Base-by-base conservation (phyloP, 208 protist species). In the Endotrypanum monterogeii region DNA sequence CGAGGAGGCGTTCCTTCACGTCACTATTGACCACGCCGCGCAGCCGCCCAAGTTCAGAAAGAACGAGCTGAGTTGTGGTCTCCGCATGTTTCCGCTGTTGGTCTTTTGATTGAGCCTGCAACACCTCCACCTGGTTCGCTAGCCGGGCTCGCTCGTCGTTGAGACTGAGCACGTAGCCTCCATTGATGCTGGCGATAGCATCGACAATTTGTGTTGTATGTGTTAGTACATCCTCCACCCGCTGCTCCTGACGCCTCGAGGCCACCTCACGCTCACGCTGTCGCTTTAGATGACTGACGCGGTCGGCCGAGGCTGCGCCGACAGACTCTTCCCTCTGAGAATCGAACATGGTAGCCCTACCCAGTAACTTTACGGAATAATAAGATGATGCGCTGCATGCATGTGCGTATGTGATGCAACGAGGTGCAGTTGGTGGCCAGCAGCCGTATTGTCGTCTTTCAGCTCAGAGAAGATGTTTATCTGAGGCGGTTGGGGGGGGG, bases 181-280 rank as follows among this genome's bases (percentile, higher is more conserved):
- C 71, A 41, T 80, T 79, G 52, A 84, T 72, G 16, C 57, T 39
- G 23, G 70, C 74, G 8, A 84, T 74, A 32, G 58, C 54, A 18
- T 84, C 71, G 3, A 80, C 71, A 37, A 84, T 69, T 68, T 67
- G 73, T 56, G 66, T 71, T n/a, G 69, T 83, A 73, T 78, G 50
- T 28, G 71, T 67, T 77, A 78, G 39, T 4, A 80, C 62, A 8
- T 86, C 76, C 78, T 83, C 75, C 12, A 75, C 71, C 9, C 76
- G 75, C 25, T 72, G 54, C 30, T 77, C 71, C 70, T 75, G 70
- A 5, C 67, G 69, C 62, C 54, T 51, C 37, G 60, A 61, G 8
- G 56, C 76, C 70, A 51, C 48, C 39, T 80, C 76, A 37, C 76
- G 76, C 37, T 76, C 70, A 5, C 76, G 69, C 54, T 72, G 76